Evolutionary conservation across 1,284 basidiomycete genomes (phyloP), one percentile per base, ranked within the genome.

Genomic region (Pseudozyma tsukubaensis): DNA sequence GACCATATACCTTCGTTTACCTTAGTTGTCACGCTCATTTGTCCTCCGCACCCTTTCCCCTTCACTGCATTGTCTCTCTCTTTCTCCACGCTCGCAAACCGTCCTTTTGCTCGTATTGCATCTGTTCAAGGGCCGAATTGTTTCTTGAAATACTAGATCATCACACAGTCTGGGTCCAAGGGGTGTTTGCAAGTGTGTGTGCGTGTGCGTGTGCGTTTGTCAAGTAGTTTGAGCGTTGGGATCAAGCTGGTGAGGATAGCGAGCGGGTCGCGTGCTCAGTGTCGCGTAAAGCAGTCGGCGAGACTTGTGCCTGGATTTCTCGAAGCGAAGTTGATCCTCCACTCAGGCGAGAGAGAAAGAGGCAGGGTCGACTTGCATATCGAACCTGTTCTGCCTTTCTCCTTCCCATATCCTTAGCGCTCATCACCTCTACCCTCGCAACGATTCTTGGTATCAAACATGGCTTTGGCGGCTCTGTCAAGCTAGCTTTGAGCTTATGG

Each of bases 51-150:
- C 42, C 42, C 10, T 45, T 10, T 8, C 44, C 18, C 11, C 19
- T 3, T 45, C 4, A 29, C 24, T 29, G 44, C 21, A 45, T 45
- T 45, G 11, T 13, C n/a, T 16, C 18, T 12, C 19, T 10, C 3
- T 12, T 6, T 12, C 19, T 32, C 47, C 29, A 49, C 29, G 16
- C 43, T 44, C 43, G 37, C 37, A 13, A 13, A 40, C 37, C 37
- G 18, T 44, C 18, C 37, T 4, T 45, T 45, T 21, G 44, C 24
- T 24, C 44, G 44, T 21, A 45, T 21, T 45, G 44, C 44, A 45
- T 45, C 44, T 24, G 44, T 45, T 45, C 44, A 45, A 21, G 44
- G 44, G 44, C 11, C 11, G 5, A 4, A n/a, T 24, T 45, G 12
- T 45, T 21, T 13, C 21, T 29, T 18, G 44, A 13, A 45, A n/a